Evolutionary conservation across 2,329 filamentous ascomycete genomes (phyloP), one percentile per base, ranked within the genome.

Genomic region (Diaporthe velutina): DNA sequence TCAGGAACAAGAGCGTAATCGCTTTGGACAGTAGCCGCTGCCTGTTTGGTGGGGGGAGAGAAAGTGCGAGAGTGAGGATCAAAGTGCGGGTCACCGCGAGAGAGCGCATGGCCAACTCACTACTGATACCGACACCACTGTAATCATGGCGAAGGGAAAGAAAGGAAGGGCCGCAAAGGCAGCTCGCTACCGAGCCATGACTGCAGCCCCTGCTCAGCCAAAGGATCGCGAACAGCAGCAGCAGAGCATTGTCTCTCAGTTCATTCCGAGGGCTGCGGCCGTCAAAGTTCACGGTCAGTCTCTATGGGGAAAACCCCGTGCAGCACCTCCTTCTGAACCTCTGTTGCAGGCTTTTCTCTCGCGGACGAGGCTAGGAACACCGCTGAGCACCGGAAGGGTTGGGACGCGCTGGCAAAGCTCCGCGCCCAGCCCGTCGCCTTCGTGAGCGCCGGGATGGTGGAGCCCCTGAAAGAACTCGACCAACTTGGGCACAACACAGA

Each of bases 341-440:
- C 76, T 83, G 13, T 42, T 30, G 22, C 66, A 85, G 84, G 80
- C 40, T 84, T 85, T 71, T 83, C 83, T 8, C 83, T 87, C 78
- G 84, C 83, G 70, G 87, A 90, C 28, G 86, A 89, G 79, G 88
- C 88, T 74, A 83, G 85, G 71, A 85, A 88, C 74, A 90, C 88
- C 2, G 84, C 84, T 28, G 86, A 87, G 70, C 86, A 87, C 67
- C 83, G 84, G 45, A 83, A 83, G 0, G 77, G 78, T n/a, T 85
- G 83, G 83, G 82, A 81, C 22, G 77, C 79, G 42, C 84, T 83
- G 73, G 81, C 81, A 28, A 86, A 83, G 64, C 82, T 91, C 13
- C 84, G 90, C 71, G 81, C 84, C 57, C 85, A 84, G 55, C 89
- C 90, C 1, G 84, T 91, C 5, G 76, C 76, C 0, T 91, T 91